Conservation (phyloP, 305 asterid species). For the Petunia hybrid region DNA sequence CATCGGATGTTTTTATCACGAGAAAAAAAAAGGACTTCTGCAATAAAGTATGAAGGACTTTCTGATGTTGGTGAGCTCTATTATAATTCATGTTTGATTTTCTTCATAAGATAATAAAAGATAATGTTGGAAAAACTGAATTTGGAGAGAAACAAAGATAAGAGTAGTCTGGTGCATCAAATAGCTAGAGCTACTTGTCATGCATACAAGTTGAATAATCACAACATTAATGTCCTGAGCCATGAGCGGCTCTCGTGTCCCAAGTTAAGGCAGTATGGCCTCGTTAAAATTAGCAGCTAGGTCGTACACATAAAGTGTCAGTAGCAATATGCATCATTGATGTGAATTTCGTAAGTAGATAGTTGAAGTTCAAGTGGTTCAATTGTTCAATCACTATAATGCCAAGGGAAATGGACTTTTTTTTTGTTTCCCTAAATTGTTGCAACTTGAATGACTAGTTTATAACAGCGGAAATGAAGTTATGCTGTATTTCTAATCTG, state of each 20-base stretch:
- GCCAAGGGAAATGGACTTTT: slow-evolving; percentile 17
- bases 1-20: slow-evolving; percentile 84
- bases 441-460: not conserved
- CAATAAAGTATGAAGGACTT: slow-evolving; percentile 79
- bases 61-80: slow-evolving; percentile 77
- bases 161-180: slow-evolving; percentile 76
- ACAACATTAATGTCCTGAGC: not conserved
- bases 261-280: not conserved
- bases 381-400: too few relatives aligned
- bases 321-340: not conserved
- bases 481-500: not conserved
- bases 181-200: slow-evolving; percentile 62
- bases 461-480: not conserved
- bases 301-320: not conserved
- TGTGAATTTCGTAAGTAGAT: slow-evolving; percentile 23
- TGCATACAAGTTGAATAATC: slow-evolving; percentile 45
- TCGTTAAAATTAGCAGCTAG: slow-evolving; percentile 28
- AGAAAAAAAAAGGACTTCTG: slow-evolving; percentile 67
- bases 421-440: slow-evolving; percentile 6
- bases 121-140: too few relatives aligned
- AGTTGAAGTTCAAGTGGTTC: not conserved
- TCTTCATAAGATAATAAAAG: too few relatives aligned
- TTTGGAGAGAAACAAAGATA: too few relatives aligned
- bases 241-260: too few relatives aligned
- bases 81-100: not conserved